A percentile compares a stretch with the other conserved stretches of the same genome.
Evolutionary conservation across 1,284 basidiomycete genomes (phyloP).

Genomic region (Exsudoporus floridanus): DNA sequence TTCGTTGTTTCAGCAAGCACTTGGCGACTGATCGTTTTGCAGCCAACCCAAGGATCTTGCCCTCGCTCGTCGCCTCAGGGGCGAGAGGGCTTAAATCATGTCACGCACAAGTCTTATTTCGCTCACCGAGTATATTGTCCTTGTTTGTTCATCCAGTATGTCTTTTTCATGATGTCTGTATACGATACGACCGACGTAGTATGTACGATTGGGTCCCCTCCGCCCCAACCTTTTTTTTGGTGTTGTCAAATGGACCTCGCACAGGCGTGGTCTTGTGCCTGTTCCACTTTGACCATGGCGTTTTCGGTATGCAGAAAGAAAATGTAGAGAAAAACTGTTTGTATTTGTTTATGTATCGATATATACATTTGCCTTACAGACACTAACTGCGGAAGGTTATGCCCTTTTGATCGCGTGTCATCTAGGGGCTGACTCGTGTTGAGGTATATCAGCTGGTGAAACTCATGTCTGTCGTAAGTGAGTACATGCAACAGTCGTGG

Average conservation of each 20-base stretch:
- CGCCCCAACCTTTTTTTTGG: slow-evolving; percentile 7
- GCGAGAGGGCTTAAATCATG: slow-evolving; percentile 73
- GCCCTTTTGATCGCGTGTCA: no score
- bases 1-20: neutral
- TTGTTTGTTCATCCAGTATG: slow-evolving; percentile 16
- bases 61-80: slow-evolving; percentile 84
- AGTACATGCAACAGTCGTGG: no score
- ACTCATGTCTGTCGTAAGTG: no score
- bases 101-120: neutral
- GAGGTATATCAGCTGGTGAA: no score
- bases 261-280: slow-evolving; percentile 1
- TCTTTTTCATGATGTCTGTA: slow-evolving; percentile 11
- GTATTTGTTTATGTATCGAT: slow-evolving; percentile 24
- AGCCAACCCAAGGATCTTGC: slow-evolving; percentile 87
- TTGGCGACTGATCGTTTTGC: slow-evolving; percentile 16
- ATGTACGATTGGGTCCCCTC: slow-evolving; percentile 27
- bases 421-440: no score
- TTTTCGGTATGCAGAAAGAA: slow-evolving; percentile 2
- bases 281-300: slow-evolving; percentile 2
- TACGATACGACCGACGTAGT: slow-evolving; percentile 35
- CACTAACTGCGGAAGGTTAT: neutral
- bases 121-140: slow-evolving; percentile 1
- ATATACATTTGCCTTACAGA: slow-evolving; percentile 30
- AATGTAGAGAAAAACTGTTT: slow-evolving; percentile 31
- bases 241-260: slow-evolving; percentile 8